Conservation (phyloP, 2,329 filamentous ascomycete genomes). For the Tolypocladium inflatum region DNA sequence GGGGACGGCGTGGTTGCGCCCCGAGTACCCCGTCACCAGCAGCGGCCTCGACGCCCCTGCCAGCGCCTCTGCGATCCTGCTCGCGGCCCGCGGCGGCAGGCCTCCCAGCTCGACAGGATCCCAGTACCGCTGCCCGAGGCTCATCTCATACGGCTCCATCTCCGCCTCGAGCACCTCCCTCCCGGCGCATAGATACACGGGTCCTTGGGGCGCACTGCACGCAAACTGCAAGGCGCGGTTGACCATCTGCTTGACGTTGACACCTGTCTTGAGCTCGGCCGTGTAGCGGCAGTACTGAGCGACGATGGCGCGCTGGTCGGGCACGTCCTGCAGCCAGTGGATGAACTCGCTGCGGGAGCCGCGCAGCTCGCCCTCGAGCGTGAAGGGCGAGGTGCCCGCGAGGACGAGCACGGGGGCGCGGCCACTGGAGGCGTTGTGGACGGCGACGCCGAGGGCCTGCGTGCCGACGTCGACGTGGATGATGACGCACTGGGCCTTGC, state of each 20-base stretch:
- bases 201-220: constrained; percentile 60
- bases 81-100: constrained; percentile 35
- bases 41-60: constrained; percentile 52
- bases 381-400: constrained; percentile 63
- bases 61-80: constrained; percentile 48
- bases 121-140: constrained; percentile 51
- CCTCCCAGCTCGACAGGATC: constrained; percentile 53
- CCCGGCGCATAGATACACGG: constrained; percentile 64
- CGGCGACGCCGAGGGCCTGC: constrained; percentile 60
- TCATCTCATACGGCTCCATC: constrained; percentile 55
- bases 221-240: constrained; percentile 73
- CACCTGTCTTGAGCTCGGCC: constrained; percentile 68
- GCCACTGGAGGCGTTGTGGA: constrained; percentile 65
- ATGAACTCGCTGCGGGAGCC: constrained; percentile 68
- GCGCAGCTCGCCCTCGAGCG: constrained; percentile 61
- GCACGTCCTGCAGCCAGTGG: constrained; percentile 73
- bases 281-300: constrained; percentile 73
- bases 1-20: constrained; percentile 52
- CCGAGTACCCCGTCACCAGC: constrained; percentile 59
- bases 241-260: constrained; percentile 77
- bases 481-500: constrained; percentile 62
- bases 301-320: constrained; percentile 67
- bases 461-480: constrained; percentile 72
- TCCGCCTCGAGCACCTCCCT: constrained; percentile 77
- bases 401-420: constrained; percentile 66